Evolutionary conservation across 148 eudicot genomes (phyloP).

Genomic region (Linanthus parryae): DNA sequence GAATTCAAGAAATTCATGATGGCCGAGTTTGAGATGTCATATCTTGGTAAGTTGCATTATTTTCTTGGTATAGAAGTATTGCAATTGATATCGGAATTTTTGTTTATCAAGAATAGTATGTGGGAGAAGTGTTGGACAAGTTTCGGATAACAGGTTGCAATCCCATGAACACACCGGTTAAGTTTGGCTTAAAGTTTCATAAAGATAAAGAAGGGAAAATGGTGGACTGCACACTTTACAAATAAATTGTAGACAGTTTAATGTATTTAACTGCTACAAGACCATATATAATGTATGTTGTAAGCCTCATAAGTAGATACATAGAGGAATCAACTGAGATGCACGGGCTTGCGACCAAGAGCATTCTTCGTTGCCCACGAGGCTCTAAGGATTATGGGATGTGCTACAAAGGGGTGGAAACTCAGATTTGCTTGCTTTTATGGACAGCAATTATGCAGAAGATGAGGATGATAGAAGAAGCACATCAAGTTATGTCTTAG

Average conservation of each 20-base stretch:
- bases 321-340: not conserved
- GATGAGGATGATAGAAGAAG: not conserved
- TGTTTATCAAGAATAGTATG: not conserved
- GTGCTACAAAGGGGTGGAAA: not conserved
- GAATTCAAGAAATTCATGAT: not conserved
- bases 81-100: not conserved
- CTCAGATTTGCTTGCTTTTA: not conserved
- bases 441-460: not conserved
- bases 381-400: constrained; percentile 5
- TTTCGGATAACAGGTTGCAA: not conserved
- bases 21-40: no score
- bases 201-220: not conserved
- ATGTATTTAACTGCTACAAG: no score
- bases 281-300: not conserved
- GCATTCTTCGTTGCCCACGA: constrained; percentile 12
- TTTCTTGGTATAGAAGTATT: not conserved
- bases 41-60: no score
- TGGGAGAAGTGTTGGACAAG: not conserved
- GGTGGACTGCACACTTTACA: not conserved
- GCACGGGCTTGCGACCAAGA: constrained; percentile 4
- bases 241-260: not conserved
- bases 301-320: not conserved
- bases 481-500: not conserved
- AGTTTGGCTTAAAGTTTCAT: not conserved
- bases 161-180: not conserved